Base-by-base conservation (phyloP, 2,329 filamentous ascomycete species). In the Aspergillus calidoustus region DNA sequence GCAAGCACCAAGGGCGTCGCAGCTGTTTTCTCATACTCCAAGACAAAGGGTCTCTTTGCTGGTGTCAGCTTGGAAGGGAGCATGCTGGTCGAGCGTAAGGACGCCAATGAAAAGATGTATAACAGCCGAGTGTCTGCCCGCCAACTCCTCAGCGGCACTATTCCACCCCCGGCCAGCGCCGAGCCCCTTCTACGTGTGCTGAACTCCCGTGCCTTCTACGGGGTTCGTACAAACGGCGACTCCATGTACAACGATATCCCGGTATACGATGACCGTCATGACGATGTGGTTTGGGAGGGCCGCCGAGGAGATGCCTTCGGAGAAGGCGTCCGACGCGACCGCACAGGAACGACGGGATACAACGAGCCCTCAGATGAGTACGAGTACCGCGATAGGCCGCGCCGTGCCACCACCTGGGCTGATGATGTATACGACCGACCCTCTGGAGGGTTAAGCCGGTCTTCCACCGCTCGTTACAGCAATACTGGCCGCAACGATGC, bases 41-140 rank as follows among this genome's bases (percentile, higher is more conserved):
- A 97, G 81, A 99, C 95, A 13, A 98, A 97, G 82, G 95, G 95
- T 22, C 82, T 99, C 34, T 99, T 99, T 71, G 95, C 95, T 5
- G 95, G 95, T 74, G 93, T 99, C 52, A 96, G 91, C 69, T 82
- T 99, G 68, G 95, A 99, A 77, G 95, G 95, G 23, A 94, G 91
- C 64, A 93, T 91, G 57, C 89, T 99, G 67, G 91, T 98, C 66
- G 95, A 99, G 81, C 88, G 95, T 66, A 90, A 93, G 80, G 95
- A 99, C 78, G 95, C 95, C 69, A 99, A 99, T 75, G 91, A 97
- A 80, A 97, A 96, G 80, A 86, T 99, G 64, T 99, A 99, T 77
- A 91, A 92, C 64, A 87, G 89, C 61, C 87, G 91, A 64, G 86
- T 91, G 77, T 93, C 91, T 8, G 95, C 95, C 15, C 82, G 84